A percentile compares a stretch with the other conserved stretches of the same genome.
Conservation (phyloP, 1,139 yeast genomes). For the Taphrina communis region DNA sequence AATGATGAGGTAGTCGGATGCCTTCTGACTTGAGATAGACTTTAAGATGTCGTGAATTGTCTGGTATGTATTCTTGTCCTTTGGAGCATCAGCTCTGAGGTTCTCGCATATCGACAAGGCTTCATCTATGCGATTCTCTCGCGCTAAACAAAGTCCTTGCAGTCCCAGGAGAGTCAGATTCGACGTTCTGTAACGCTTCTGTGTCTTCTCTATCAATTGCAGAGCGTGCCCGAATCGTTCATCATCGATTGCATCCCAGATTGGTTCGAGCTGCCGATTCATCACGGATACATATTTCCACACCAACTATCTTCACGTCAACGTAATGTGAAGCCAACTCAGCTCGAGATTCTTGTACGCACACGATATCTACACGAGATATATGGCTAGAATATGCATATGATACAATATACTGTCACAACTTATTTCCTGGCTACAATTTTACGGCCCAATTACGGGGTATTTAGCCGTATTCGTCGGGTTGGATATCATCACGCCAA, state of each 20-base stretch:
- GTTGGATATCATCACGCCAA: not conserved
- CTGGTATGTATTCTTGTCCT: slow-evolving; percentile 23
- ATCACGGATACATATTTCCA: not conserved
- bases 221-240: slow-evolving; percentile 29
- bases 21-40: not conserved
- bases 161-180: slow-evolving; percentile 16
- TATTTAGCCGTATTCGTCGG: not conserved
- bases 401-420: too few species aligned
- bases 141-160: slow-evolving; percentile 29
- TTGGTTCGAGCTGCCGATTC: slow-evolving; percentile 24
- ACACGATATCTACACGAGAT: too few species aligned
- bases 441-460: not conserved
- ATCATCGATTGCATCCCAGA: slow-evolving; percentile 35
- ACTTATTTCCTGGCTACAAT: too few species aligned
- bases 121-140: not conserved
- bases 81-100: slow-evolving; percentile 6
- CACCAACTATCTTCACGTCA: not conserved
- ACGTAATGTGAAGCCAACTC: too few species aligned
- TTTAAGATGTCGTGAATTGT: slow-evolving; percentile 29
- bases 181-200: slow-evolving; percentile 24
- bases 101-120: slow-evolving; percentile 25
- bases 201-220: slow-evolving; percentile 23
- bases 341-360: too few species aligned
- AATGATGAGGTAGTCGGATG: not conserved
- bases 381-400: too few species aligned